A percentile compares a stretch with the other conserved stretches of the same genome.
Conservation (phyloP, 306 rosid genomes). For the Pyrus pyrifolia region DNA sequence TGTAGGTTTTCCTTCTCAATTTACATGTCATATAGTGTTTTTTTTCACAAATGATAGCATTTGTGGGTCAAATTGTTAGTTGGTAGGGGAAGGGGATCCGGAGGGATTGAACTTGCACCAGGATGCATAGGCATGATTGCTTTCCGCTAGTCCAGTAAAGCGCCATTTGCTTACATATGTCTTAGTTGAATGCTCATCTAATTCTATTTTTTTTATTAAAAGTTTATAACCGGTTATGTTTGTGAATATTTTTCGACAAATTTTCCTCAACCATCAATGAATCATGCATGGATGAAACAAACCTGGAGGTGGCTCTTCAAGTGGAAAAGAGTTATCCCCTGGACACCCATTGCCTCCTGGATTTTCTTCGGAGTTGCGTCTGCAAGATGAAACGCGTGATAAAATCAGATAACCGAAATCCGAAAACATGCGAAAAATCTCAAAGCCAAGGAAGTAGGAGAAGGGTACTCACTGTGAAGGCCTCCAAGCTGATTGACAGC, state of each 20-base stretch:
- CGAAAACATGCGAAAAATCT: not conserved
- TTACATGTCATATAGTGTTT: too few species aligned
- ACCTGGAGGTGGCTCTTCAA: constrained; percentile 27
- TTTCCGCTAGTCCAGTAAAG: too few species aligned
- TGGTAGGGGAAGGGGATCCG: too few species aligned
- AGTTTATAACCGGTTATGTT: not conserved
- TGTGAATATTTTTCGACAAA: too few species aligned
- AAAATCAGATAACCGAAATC: not conserved
- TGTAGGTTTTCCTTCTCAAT: not conserved
- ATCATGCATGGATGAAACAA: not conserved
- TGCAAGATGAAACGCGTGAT: not conserved
- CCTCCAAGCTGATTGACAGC: constrained; percentile 18
- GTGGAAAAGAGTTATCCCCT: constrained; percentile 13
- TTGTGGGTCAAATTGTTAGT: too few species aligned
- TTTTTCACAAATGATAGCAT: too few species aligned
- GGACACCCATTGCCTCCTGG: constrained; percentile 5
- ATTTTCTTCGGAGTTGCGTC: constrained; percentile 16
- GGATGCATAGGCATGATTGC: too few species aligned
- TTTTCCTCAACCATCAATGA: not conserved
- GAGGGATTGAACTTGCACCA: too few species aligned
- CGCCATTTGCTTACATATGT: too few species aligned
- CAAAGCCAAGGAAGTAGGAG: not conserved
- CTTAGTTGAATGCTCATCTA: not conserved
- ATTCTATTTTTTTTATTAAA: too few species aligned
- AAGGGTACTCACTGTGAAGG: constrained; percentile 8